Conservation (phyloP, 2,329 filamentous ascomycete genomes). For the Phaeosphaeria sp. region DNA sequence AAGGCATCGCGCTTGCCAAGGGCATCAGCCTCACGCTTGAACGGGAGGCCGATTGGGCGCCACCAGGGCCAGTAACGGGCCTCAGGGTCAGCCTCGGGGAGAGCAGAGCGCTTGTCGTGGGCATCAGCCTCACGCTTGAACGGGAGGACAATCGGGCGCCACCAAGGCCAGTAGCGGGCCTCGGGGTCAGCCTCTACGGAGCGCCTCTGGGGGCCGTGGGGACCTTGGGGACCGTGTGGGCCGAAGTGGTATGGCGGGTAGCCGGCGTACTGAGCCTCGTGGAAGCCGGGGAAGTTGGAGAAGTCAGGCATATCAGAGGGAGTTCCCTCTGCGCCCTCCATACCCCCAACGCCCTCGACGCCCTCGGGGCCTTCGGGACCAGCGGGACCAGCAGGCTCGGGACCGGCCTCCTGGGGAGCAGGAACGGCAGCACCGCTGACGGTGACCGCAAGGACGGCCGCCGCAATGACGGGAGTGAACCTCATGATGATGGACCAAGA, state of each 20-base stretch:
- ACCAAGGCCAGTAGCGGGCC: conserved; percentile 12
- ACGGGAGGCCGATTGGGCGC: conserved; percentile 14
- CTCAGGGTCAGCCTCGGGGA: conserved; percentile 31
- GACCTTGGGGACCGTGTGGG: neutral
- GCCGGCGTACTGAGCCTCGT: neutral
- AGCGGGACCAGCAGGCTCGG: neutral
- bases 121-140: conserved; percentile 38
- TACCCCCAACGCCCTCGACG: no score
- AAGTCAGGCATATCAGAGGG: neutral
- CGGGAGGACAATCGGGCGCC: conserved; percentile 23
- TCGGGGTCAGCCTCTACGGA: conserved; percentile 4
- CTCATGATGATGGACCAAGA: conserved; percentile 53
- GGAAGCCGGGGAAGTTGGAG: neutral
- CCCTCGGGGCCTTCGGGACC: conserved; percentile 30
- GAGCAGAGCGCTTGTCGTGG: no score
- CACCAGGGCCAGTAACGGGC: neutral
- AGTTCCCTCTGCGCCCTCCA: no score
- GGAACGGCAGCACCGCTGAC: conserved; percentile 50
- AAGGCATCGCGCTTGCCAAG: conserved; percentile 37
- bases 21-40: conserved; percentile 30
- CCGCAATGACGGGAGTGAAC: conserved; percentile 52
- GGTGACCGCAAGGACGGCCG: conserved; percentile 51
- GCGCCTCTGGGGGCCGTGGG: neutral
- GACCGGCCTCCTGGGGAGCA: conserved; percentile 18
- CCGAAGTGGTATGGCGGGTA: neutral